These are phyloP conservation scores for Arctium minus DNA, from an alignment of 129 eudicot genomes.

Conservation along the genomic window DNA sequence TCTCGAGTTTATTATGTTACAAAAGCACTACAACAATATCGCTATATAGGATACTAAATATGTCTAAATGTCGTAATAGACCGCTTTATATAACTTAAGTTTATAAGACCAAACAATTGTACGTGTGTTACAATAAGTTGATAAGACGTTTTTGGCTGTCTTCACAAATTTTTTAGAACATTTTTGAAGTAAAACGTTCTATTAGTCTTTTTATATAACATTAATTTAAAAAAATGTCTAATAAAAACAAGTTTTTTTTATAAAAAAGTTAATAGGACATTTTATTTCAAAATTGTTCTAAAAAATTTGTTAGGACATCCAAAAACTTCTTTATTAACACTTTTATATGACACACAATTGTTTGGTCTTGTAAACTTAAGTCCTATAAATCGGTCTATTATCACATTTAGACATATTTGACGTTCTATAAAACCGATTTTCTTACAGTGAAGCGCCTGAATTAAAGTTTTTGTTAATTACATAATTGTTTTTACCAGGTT, in stretches of 20 bases:
- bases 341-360: not conserved
- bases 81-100: not conserved
- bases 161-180: not conserved
- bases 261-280: not conserved
- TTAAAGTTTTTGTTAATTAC: not conserved
- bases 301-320: not conserved
- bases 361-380: not conserved
- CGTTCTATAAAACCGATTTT: not conserved
- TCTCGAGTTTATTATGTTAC: not conserved
- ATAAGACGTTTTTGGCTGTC: not conserved
- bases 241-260: not conserved
- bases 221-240: not conserved
- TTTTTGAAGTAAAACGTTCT: not conserved
- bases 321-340: not conserved
- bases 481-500: slow-evolving; percentile 47
- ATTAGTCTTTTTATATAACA: not conserved
- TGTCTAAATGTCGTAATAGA: not conserved
- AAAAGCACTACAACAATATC: not conserved
- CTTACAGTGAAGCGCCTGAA: not conserved
- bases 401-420: not conserved
- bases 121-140: not conserved
- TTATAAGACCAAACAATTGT: not conserved
- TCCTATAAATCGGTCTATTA: not conserved
- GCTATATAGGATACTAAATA: not conserved
- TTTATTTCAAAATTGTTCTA: not conserved